Base-by-base conservation (phyloP, 2,329 filamentous ascomycete genomes). In the Hypoxylon sp. region DNA sequence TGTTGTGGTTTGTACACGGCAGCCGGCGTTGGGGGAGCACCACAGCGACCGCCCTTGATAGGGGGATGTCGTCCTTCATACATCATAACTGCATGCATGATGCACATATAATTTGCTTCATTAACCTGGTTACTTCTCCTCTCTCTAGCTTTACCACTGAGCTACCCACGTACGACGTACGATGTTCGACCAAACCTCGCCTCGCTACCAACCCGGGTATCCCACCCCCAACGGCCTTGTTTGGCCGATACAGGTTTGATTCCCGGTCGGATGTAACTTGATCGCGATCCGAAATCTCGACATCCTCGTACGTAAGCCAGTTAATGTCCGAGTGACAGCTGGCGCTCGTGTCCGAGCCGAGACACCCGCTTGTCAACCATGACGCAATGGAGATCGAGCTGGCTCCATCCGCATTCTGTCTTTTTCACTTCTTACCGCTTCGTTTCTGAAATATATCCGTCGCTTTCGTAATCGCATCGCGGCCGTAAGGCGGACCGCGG, bases 221-320 rank as follows among this genome's bases (percentile, higher is more conserved):
- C 36, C 41, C 11, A 56, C 58, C 17, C 9, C 49, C 23, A 45
- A 34, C 55, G 23, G 32, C 17, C 14, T 43, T 28, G 53, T 34
- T 17, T 25, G n/a, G 17, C 53, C 53, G 53, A 56, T 25, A 41
- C 19, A 66, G 17, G 52, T 65, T 63, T 59, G 65, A 32, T 21
- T 25, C 34, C 60, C 65, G 65, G 57, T 65, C 61, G 68, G 68
- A 55, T 70, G 68, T 65, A 70, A 70, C 68, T 63, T 7, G 59
- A 70, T 68, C 68, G 65, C 58, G 59, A 63, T 63, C 62, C 65
- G 58, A 38, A 32, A 43, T 25, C 21, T 19, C n/a, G 36, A 21
- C 21, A 28, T 23, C 63, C 51, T 70, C 68, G 58, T 60, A 55
- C 68, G 61, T 65, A 70, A 63, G 52, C 60, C 58, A 57, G 58